These are phyloP conservation scores for Bruguiera parviflora DNA, from an alignment of 345 rosid genomes.

Conservation along the genomic window DNA sequence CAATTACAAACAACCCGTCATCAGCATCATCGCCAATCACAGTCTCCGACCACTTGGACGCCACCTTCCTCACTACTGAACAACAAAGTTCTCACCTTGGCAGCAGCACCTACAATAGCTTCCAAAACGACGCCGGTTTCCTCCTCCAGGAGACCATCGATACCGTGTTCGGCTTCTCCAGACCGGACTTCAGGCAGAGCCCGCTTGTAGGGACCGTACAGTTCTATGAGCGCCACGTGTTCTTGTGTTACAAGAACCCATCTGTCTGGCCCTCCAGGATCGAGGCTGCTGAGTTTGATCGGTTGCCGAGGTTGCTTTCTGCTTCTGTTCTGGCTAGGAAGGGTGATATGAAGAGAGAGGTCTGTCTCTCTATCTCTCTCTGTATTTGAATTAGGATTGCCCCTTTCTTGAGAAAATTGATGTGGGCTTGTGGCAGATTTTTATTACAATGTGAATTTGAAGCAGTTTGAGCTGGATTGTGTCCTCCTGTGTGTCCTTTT, in stretches of 20 bases:
- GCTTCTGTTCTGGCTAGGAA: slow-evolving; percentile 74
- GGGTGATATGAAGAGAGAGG: slow-evolving; percentile 67
- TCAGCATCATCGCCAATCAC: slow-evolving; percentile 60
- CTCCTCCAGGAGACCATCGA: slow-evolving; percentile 49
- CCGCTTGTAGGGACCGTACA: slow-evolving; percentile 78
- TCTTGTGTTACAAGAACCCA: slow-evolving; percentile 91
- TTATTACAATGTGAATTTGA: background rate
- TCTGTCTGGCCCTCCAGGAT: slow-evolving; percentile 93
- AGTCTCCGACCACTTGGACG: slow-evolving; percentile 59
- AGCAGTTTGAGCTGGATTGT: background rate
- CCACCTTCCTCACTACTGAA: slow-evolving; percentile 41
- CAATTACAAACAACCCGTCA: slow-evolving; percentile 40
- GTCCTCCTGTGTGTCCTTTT: background rate
- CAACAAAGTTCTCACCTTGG: slow-evolving; percentile 49
- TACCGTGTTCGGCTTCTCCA: slow-evolving; percentile 71
- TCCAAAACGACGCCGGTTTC: slow-evolving; percentile 61
- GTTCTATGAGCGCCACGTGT: slow-evolving; percentile 81
- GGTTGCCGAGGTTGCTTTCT: slow-evolving; percentile 88
- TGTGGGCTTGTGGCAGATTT: background rate
- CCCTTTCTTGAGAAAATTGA: background rate
- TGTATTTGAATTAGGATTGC: background rate
- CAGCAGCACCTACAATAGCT: slow-evolving; percentile 65
- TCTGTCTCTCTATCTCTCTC: slow-evolving; percentile 14
- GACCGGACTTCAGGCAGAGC: slow-evolving; percentile 69
- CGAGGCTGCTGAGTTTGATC: slow-evolving; percentile 99